A percentile compares a stretch with the other conserved stretches of the same genome.
phyloP scores from a whole-genome alignment of 306 rosid genomes.

The Canavalia ensiformis region DNA sequence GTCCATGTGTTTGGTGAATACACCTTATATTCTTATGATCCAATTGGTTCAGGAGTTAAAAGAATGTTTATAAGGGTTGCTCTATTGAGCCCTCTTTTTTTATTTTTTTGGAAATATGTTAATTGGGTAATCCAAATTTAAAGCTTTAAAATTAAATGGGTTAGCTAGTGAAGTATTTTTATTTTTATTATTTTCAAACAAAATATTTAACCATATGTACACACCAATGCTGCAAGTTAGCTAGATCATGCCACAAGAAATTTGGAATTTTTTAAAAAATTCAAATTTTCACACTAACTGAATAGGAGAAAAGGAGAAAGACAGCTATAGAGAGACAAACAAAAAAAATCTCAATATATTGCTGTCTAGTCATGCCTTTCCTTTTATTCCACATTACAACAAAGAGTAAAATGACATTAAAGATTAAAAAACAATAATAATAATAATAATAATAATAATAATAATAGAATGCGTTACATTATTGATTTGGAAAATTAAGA shows the following conservation, averaged over 20 bases:
- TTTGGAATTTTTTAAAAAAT: not conserved
- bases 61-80: conserved; percentile 38
- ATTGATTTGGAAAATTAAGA: conserved; percentile 47
- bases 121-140: not conserved
- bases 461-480: conserved; percentile 25
- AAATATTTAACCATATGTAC: not conserved
- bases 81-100: not conserved
- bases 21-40: conserved; percentile 25
- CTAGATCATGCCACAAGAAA: conserved; percentile 3
- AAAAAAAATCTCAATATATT: conserved; percentile 23
- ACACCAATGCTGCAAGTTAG: not conserved
- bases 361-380: conserved; percentile 41
- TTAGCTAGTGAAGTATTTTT: not conserved
- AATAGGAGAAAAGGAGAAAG: conserved; percentile 3
- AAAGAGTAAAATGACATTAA: conserved; percentile 7
- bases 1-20: conserved; percentile 51
- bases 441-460: no score
- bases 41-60: conserved; percentile 42
- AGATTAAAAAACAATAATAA: not conserved
- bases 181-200: not conserved
- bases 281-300: conserved; percentile 1
- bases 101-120: not conserved
- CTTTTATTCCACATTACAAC: conserved; percentile 40
- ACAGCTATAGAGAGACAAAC: not conserved
- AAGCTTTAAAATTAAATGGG: not conserved